Conservation (phyloP, 345 rosid species). For the Pistacia vera region DNA sequence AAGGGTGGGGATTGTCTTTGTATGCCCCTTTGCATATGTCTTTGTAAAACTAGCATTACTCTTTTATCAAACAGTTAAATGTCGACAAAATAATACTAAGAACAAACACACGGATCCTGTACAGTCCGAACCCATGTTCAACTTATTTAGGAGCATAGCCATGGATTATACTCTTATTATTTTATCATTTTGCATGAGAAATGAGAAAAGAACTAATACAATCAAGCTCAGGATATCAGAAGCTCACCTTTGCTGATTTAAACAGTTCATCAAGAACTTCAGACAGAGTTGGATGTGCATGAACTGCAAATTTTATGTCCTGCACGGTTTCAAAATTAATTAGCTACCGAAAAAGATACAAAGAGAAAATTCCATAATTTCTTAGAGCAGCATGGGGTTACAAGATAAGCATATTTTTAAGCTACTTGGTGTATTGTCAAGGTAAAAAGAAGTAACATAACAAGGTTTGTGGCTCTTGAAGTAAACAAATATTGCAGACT, state of each 20-base stretch:
- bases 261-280: conserved; percentile 99
- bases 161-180: neutral
- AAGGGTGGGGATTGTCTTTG: no score
- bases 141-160: neutral
- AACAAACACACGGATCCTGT: neutral
- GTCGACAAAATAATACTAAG: no score
- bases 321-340: conserved; percentile 31
- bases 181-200: neutral
- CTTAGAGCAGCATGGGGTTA: neutral
- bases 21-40: no score
- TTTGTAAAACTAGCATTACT: no score
- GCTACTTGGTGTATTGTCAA: neutral
- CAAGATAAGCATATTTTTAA: neutral
- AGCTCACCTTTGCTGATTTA: conserved; percentile 89
- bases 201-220: neutral
- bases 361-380: neutral
- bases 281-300: conserved; percentile 97
- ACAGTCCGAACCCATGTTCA: neutral
- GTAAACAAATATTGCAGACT: neutral
- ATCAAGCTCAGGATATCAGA: conserved; percentile 5
- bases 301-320: conserved; percentile 95
- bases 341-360: neutral
- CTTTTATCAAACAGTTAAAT: no score
- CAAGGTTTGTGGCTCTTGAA: neutral
- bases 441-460: neutral